Percentiles rank a stretch among this genome's conserved stretches.
Evolutionary conservation across 345 rosid species (phyloP).

Genomic region (Aethionema arabicum): DNA sequence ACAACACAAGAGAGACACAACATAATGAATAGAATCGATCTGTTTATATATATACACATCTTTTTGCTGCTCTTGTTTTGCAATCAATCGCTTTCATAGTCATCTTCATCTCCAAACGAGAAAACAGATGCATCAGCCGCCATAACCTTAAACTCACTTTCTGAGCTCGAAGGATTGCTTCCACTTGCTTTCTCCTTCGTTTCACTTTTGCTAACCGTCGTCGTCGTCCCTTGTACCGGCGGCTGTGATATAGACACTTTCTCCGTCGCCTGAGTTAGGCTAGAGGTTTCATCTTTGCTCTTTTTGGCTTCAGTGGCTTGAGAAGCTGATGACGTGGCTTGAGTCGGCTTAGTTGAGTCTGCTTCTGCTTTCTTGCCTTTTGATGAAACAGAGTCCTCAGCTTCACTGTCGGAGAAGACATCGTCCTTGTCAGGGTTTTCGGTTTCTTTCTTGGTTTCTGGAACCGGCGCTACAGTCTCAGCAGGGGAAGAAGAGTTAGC

Average conservation of each 20-base stretch:
- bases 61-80: background rate
- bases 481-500: constrained; percentile 35
- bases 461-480: constrained; percentile 37
- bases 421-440: constrained; percentile 59
- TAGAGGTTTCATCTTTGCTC: constrained; percentile 44
- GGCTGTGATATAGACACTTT: constrained; percentile 49
- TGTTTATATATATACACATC: constrained; percentile 26
- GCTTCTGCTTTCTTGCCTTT: constrained; percentile 33
- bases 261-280: constrained; percentile 45
- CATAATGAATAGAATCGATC: constrained; percentile 29
- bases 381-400: constrained; percentile 44
- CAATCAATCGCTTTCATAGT: constrained; percentile 65
- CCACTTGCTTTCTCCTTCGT: constrained; percentile 32
- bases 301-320: constrained; percentile 33
- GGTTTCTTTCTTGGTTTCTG: constrained; percentile 44
- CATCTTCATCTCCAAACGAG: constrained; percentile 74
- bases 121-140: constrained; percentile 91
- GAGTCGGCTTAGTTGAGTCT: constrained; percentile 35
- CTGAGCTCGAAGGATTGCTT: constrained; percentile 31
- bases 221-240: constrained; percentile 39
- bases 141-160: constrained; percentile 71
- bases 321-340: constrained; percentile 29
- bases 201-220: constrained; percentile 29
- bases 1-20: constrained; percentile 25
- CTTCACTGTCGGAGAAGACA: constrained; percentile 73